Conservation (phyloP, 2,329 filamentous ascomycete genomes). For the Graphilbum fragrans region DNA sequence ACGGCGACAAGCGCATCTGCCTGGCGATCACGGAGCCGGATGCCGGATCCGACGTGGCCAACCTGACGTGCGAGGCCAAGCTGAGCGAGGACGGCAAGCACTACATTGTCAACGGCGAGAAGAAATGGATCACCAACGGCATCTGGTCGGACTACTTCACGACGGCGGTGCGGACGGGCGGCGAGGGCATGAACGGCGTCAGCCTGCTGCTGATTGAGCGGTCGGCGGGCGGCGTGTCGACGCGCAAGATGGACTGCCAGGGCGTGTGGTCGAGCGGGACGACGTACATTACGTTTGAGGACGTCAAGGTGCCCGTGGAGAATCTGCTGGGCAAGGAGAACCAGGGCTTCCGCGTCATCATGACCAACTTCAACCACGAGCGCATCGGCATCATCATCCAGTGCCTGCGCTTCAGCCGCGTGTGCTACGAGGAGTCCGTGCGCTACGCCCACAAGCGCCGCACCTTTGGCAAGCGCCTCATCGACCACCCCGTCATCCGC, state of each 20-base stretch:
- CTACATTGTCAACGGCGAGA: conserved; percentile 98
- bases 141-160: conserved; percentile 98
- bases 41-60: conserved; percentile 89
- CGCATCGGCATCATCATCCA: conserved; percentile 98
- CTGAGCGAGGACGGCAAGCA: conserved; percentile 92
- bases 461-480: conserved; percentile 93
- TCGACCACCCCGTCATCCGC: conserved; percentile 93
- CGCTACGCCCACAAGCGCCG: conserved; percentile 96
- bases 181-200: conserved; percentile 83
- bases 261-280: conserved; percentile 93
- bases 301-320: conserved; percentile 98
- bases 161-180: conserved; percentile 83
- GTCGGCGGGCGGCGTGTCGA: conserved; percentile 70
- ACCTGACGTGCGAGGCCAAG: conserved; percentile 91
- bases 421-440: conserved; percentile 93
- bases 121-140: conserved; percentile 99
- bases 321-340: conserved; percentile 97
- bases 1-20: conserved; percentile 93
- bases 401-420: conserved; percentile 84
- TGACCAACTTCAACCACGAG: conserved; percentile 99
- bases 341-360: conserved; percentile 81
- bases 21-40: conserved; percentile 95
- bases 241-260: conserved; percentile 95
- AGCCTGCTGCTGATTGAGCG: conserved; percentile 88
- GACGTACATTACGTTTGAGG: conserved; percentile 96